Conservation (phyloP, 345 rosid genomes). For the Durio zibethinus region DNA sequence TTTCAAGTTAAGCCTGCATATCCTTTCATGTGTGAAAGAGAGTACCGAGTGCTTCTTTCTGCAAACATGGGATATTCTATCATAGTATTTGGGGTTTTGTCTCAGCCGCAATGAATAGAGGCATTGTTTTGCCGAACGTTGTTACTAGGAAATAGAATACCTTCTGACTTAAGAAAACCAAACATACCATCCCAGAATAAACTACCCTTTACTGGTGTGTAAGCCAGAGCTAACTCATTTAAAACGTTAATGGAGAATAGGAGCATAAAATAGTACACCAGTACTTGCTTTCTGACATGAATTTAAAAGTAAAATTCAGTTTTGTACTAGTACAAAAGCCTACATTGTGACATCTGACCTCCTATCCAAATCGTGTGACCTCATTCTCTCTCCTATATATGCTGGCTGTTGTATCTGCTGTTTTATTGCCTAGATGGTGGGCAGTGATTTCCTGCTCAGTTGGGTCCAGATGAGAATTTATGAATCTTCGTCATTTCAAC, state of each 20-base stretch:
- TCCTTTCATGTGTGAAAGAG: background rate
- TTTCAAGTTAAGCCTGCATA: background rate
- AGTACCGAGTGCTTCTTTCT: background rate
- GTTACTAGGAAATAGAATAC: background rate
- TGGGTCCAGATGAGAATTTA: slow-evolving; percentile 45
- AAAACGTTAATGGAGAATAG: background rate
- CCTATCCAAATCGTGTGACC: background rate
- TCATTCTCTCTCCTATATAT: slow-evolving; percentile 1
- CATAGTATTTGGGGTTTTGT: background rate
- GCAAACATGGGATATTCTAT: background rate
- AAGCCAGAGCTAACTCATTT: background rate
- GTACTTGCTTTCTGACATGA: slow-evolving; percentile 13
- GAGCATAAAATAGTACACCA: background rate
- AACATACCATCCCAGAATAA: background rate
- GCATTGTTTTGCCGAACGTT: background rate
- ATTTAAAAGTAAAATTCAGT: slow-evolving; percentile 13
- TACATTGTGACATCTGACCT: slow-evolving; percentile 24
- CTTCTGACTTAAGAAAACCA: background rate
- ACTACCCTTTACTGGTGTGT: background rate
- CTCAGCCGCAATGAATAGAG: background rate
- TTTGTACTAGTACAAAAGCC: slow-evolving; percentile 30
- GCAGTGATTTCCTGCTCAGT: slow-evolving; percentile 42
- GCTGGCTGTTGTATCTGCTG: slow-evolving; percentile 13
- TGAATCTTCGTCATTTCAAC: slow-evolving; percentile 34
- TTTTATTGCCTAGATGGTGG: slow-evolving; percentile 45